Base-by-base conservation (phyloP, 495 filamentous ascomycete species). In the Aspergillus indologenus region DNA sequence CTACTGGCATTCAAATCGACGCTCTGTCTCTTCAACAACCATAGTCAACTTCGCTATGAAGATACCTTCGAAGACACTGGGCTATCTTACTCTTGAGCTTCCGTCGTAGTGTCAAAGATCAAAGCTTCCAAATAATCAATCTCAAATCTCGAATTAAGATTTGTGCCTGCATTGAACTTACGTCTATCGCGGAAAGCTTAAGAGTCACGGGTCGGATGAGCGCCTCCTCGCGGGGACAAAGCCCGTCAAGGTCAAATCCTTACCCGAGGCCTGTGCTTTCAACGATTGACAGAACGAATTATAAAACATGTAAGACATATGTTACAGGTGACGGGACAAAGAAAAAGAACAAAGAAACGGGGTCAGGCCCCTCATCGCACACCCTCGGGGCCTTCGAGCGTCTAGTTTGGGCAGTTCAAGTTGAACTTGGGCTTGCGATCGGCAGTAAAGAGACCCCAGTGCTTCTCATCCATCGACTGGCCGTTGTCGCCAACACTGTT, bases 381-480 rank as follows among this genome's bases (percentile, higher is more conserved):
- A 2, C 5, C 5, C 2, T 15, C 34, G 34, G 2, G 2, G 2
- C 5, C 12, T 18, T 9, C 23, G 31, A 29, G 14, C 17, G 14
- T 26, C 22, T 31, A 51, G 3, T 51, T 51, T 14, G 48, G 48
- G 48, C 48, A 51, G 23, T 24, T 51, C 18, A 83, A 74, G 60
- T 79, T 75, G 71, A 83, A 90, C 79, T 92, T 91, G 59, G 74
- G 44, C 64, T 76, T 78, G 58, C 87, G 79, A 59, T 86, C 79
- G 1, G 75, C 78, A 22, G 79, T 85, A 80, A 83, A 89, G 7
- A 87, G 83, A 64, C 90, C 90, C 90, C 90, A 93, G 65, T 88
- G 83, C 50, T 81, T 86, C 83, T 93, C 90, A 63, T 88, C 81
- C 63, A 75, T 80, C n/a, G 75, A 61, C 67, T 78, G 64, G 56